Evolutionary conservation across 2,329 filamentous ascomycete species (phyloP).

Genomic region (Colletotrichum graminicola): DNA sequence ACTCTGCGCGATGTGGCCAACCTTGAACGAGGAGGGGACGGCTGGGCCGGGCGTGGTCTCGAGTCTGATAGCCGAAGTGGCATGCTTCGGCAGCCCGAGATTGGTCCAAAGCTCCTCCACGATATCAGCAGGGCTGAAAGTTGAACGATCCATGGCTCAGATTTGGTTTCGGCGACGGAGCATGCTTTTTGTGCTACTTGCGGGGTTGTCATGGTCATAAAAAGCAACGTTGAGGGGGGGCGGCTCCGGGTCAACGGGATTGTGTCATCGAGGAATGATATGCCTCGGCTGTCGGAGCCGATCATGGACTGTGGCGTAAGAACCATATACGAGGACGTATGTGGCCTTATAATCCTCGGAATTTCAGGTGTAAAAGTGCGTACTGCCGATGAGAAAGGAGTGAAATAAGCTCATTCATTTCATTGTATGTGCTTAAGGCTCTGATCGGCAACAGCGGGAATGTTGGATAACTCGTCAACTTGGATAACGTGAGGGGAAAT

Average conservation of each 20-base stretch:
- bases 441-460: too few relatives aligned
- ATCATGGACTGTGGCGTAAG: neutral
- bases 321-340: neutral
- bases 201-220: neutral
- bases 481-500: too few relatives aligned
- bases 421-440: neutral
- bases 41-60: neutral
- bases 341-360: neutral
- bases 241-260: neutral
- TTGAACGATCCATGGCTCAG: neutral
- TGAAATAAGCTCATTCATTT: neutral
- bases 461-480: too few relatives aligned
- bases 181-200: neutral
- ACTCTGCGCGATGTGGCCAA: slow-evolving; percentile 64
- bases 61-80: neutral
- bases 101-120: slow-evolving; percentile 1
- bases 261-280: neutral
- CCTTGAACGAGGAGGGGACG: slow-evolving; percentile 64
- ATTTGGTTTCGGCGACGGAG: neutral
- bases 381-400: neutral
- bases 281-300: neutral
- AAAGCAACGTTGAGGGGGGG: neutral
- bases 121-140: neutral
- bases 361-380: neutral
- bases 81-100: neutral